phyloP scores from a whole-genome alignment of 257 asterid species.

The Apocynum venetum region DNA sequence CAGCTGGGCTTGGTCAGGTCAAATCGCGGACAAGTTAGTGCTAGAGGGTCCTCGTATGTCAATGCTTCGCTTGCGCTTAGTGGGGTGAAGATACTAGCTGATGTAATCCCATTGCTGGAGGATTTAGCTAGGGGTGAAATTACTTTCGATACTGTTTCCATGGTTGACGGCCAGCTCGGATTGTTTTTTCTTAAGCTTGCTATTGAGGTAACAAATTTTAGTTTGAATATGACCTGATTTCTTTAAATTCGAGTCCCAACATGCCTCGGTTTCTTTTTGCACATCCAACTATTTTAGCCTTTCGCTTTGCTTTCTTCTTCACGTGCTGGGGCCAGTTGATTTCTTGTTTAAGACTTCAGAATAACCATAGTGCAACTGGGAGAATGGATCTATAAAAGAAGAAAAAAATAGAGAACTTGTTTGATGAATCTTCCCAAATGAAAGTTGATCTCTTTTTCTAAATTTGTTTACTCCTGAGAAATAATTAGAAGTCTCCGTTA shows the following conservation, averaged over 20 bases:
- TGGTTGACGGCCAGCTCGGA: conserved; percentile 59
- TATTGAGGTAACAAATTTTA: conserved; percentile 45
- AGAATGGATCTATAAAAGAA: neutral
- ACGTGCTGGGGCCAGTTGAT: neutral
- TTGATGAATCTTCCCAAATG: neutral
- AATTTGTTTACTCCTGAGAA: neutral
- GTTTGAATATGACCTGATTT: neutral
- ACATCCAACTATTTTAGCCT: neutral
- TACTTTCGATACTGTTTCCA: conserved; percentile 59
- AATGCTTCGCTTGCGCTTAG: conserved; percentile 76
- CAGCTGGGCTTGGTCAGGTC: conserved; percentile 61
- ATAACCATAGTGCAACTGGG: neutral
- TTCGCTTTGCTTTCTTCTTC: neutral
- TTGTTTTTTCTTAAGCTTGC: conserved; percentile 51
- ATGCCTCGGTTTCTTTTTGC: neutral
- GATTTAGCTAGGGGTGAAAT: conserved; percentile 68
- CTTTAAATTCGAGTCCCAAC: neutral
- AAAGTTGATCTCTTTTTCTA: neutral
- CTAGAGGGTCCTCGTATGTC: conserved; percentile 57
- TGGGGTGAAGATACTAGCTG: conserved; percentile 54
- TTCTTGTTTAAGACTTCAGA: neutral
- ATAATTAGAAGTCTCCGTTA: neutral
- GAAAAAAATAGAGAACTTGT: neutral
- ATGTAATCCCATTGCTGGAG: conserved; percentile 55
- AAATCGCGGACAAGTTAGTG: conserved; percentile 46